A percentile compares a stretch with the other conserved stretches of the same genome.
These are phyloP conservation scores for Apium graveolens DNA, from an alignment of 129 eudicot species.

Conservation along the genomic window DNA sequence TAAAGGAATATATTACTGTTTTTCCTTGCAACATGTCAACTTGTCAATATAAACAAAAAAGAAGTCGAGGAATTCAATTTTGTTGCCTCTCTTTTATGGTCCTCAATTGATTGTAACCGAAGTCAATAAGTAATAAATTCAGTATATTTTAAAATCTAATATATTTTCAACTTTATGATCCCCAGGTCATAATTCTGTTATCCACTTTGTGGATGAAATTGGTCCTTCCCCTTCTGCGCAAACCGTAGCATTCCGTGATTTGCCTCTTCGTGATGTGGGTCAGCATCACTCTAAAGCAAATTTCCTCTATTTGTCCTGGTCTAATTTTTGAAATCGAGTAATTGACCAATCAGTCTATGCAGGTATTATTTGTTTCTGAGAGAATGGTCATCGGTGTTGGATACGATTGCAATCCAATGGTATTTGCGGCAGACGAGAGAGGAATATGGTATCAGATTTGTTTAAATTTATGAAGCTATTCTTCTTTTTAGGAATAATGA, in stretches of 20 bases:
- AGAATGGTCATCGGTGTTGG: slow-evolving; percentile 91
- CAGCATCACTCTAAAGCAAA: slow-evolving; percentile 72
- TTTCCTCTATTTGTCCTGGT: not conserved
- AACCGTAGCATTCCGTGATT: slow-evolving; percentile 89
- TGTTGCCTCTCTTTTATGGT: not conserved
- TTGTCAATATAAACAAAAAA: not conserved
- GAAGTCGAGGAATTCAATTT: not conserved
- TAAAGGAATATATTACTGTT: not conserved
- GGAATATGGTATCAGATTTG: slow-evolving; percentile 61
- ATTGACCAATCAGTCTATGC: slow-evolving; percentile 13
- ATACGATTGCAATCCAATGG: slow-evolving; percentile 93
- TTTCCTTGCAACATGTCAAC: not conserved
- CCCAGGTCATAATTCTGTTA: slow-evolving; percentile 92
- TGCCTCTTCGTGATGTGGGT: slow-evolving; percentile 99
- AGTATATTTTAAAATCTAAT: not conserved
- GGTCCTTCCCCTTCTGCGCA: slow-evolving; percentile 96
- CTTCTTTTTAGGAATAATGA: not conserved
- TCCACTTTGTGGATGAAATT: slow-evolving; percentile 88
- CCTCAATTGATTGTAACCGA: not conserved
- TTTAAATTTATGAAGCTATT: slow-evolving; percentile 4
- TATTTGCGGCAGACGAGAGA: slow-evolving; percentile 72
- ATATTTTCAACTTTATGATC: slow-evolving; percentile 12
- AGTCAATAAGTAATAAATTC: not conserved
- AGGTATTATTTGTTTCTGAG: slow-evolving; percentile 92
- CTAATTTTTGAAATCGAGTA: slow-evolving; percentile 12